Evolutionary conservation across 2,329 filamentous ascomycete species (phyloP).

Genomic region (Pyrenochaeta sp.): DNA sequence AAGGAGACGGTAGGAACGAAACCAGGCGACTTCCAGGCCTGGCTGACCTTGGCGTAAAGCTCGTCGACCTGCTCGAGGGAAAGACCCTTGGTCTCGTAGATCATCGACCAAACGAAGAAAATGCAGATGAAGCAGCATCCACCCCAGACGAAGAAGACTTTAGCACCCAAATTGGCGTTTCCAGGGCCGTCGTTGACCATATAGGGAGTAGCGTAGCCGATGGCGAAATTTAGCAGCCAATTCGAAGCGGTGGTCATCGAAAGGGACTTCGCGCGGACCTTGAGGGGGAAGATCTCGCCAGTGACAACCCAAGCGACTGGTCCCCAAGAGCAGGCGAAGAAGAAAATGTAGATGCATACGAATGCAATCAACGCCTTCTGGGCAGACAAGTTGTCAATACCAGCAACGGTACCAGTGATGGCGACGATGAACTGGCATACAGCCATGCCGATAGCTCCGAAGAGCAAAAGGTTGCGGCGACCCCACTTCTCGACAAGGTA

Average conservation of each 20-base stretch:
- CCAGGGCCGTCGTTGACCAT: constrained; percentile 67
- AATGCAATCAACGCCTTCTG: constrained; percentile 53
- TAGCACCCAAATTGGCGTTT: constrained; percentile 69
- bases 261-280: constrained; percentile 58
- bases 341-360: constrained; percentile 77
- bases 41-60: constrained; percentile 75
- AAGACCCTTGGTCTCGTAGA: constrained; percentile 81
- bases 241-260: constrained; percentile 65
- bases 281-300: constrained; percentile 55
- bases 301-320: constrained; percentile 73
- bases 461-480: constrained; percentile 76
- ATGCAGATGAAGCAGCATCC: constrained; percentile 61
- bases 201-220: constrained; percentile 69
- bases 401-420: constrained; percentile 51
- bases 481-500: constrained; percentile 83
- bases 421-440: constrained; percentile 55
- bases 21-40: constrained; percentile 74
- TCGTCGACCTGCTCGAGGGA: constrained; percentile 82
- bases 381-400: constrained; percentile 46
- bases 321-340: constrained; percentile 82
- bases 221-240: constrained; percentile 64
- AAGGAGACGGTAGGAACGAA: constrained; percentile 66
- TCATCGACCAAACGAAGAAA: constrained; percentile 77
- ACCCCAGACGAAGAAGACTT: constrained; percentile 66
- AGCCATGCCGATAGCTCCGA: constrained; percentile 77